Evolutionary conservation across 2,329 filamentous ascomycete species (phyloP).

Genomic region (Hansfordia pulvinata): DNA sequence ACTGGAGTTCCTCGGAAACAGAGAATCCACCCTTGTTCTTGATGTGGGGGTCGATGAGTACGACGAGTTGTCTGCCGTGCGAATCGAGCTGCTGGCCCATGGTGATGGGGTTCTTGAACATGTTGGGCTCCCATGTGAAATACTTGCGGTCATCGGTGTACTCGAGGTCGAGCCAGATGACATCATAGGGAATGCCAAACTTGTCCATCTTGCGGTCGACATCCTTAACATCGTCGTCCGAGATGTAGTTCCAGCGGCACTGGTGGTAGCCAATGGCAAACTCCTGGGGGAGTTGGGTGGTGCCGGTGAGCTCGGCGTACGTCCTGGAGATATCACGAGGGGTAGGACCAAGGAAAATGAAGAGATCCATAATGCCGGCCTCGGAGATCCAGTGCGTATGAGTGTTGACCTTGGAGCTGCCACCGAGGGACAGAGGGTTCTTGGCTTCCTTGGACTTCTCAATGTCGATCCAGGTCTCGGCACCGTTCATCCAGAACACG

Average conservation of each 20-base stretch:
- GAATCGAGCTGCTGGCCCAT: slow-evolving; percentile 84
- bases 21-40: slow-evolving; percentile 76
- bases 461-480: slow-evolving; percentile 96
- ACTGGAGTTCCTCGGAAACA: slow-evolving; percentile 69
- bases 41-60: slow-evolving; percentile 95
- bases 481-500: slow-evolving; percentile 93
- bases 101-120: slow-evolving; percentile 69
- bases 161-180: slow-evolving; percentile 98
- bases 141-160: slow-evolving; percentile 97
- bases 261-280: slow-evolving; percentile 93
- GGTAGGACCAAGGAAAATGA: slow-evolving; percentile 84
- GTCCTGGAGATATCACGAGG: slow-evolving; percentile 68
- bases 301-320: slow-evolving; percentile 85
- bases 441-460: slow-evolving; percentile 60
- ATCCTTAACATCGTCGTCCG: slow-evolving; percentile 91
- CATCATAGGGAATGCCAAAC: slow-evolving; percentile 88
- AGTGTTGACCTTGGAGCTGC: slow-evolving; percentile 57
- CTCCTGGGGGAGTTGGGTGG: slow-evolving; percentile 79
- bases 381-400: slow-evolving; percentile 97
- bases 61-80: slow-evolving; percentile 78
- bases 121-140: slow-evolving; percentile 90
- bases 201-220: slow-evolving; percentile 96
- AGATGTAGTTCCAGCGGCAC: slow-evolving; percentile 98
- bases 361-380: slow-evolving; percentile 76
- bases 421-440: slow-evolving; percentile 67